A percentile compares a stretch with the other conserved stretches of the same genome.
phyloP scores from a whole-genome alignment of 1,284 basidiomycete species.

The Cutaneotrichosporon cyanovorans region DNA sequence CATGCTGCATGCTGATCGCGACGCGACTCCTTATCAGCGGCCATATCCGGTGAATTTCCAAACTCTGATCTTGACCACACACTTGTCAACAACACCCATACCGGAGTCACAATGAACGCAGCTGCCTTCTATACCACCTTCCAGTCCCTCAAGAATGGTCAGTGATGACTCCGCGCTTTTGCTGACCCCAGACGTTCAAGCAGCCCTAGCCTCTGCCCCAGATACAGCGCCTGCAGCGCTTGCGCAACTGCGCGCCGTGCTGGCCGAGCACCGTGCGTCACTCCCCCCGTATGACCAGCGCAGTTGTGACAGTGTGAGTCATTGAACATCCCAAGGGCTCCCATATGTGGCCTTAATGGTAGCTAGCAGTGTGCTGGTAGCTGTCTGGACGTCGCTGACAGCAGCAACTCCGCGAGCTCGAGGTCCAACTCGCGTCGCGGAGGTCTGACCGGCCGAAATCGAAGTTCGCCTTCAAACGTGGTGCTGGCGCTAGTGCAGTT shows the following conservation, averaged over 20 bases:
- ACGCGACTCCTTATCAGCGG: no score
- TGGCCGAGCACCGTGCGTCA: slow-evolving; percentile 56
- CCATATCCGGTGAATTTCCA: no score
- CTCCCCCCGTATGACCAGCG: slow-evolving; percentile 67
- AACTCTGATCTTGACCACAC: not conserved
- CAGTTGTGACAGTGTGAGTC: slow-evolving; percentile 58
- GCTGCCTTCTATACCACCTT: slow-evolving; percentile 26
- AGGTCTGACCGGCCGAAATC: slow-evolving; percentile 51
- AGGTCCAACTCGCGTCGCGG: slow-evolving; percentile 52
- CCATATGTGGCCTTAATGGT: no score
- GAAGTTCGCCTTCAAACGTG: slow-evolving; percentile 61
- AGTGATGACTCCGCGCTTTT: not conserved
- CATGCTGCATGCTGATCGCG: no score
- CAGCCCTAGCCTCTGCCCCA: not conserved
- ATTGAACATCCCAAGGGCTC: not conserved
- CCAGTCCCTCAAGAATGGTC: slow-evolving; percentile 9
- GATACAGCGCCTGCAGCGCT: slow-evolving; percentile 1
- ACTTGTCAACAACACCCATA: not conserved
- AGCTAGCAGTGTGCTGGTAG: no score
- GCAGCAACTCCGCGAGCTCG: slow-evolving; percentile 58
- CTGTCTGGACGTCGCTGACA: slow-evolving; percentile 1
- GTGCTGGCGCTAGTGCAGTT: slow-evolving; percentile 8
- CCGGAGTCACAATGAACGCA: slow-evolving; percentile 9
- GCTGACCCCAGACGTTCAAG: slow-evolving; percentile 3
- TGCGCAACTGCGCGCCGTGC: slow-evolving; percentile 26